phyloP scores from a whole-genome alignment of 495 filamentous ascomycete species.

The Tetracladium marchalianum region DNA sequence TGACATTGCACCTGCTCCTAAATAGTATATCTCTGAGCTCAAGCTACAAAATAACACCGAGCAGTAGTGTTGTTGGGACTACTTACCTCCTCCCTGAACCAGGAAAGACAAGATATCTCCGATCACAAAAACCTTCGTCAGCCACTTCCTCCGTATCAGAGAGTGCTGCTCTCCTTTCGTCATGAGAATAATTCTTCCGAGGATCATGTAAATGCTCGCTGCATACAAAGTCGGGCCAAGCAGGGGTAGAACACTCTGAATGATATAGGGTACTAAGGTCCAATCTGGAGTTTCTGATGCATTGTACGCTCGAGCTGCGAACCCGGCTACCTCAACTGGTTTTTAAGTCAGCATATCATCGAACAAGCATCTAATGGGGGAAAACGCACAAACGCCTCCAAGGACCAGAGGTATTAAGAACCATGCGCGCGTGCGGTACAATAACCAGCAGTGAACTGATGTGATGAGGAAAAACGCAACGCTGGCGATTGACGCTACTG shows the following conservation, averaged over 20 bases:
- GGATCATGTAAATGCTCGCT: slow-evolving; percentile 44
- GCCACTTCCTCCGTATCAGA: slow-evolving; percentile 25
- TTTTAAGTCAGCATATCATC: too few relatives aligned
- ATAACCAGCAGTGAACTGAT: slow-evolving; percentile 32
- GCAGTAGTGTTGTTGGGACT: too few relatives aligned
- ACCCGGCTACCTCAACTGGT: slow-evolving; percentile 32
- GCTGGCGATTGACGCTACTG: slow-evolving; percentile 38
- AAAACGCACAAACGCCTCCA: slow-evolving; percentile 39
- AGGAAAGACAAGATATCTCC: slow-evolving; percentile 33
- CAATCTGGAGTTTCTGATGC: slow-evolving; percentile 24
- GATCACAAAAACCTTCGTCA: slow-evolving; percentile 36
- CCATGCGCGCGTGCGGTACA: slow-evolving; percentile 36
- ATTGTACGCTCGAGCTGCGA: slow-evolving; percentile 30
- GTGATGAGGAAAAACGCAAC: slow-evolving; percentile 36
- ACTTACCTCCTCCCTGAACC: slow-evolving; percentile 23
- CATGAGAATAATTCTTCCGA: slow-evolving; percentile 35
- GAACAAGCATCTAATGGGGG: too few relatives aligned
- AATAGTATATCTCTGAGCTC: too few relatives aligned
- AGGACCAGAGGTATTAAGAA: slow-evolving; percentile 47
- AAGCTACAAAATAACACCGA: too few relatives aligned
- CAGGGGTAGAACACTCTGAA: slow-evolving; percentile 35
- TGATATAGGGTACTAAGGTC: slow-evolving; percentile 30
- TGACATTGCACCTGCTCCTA: too few relatives aligned
- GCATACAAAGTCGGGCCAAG: slow-evolving; percentile 42
- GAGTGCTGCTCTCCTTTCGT: slow-evolving; percentile 31